Evolutionary conservation across 805 yeast species (phyloP).

Genomic region (Wickerhamomyces sydowiorum): DNA sequence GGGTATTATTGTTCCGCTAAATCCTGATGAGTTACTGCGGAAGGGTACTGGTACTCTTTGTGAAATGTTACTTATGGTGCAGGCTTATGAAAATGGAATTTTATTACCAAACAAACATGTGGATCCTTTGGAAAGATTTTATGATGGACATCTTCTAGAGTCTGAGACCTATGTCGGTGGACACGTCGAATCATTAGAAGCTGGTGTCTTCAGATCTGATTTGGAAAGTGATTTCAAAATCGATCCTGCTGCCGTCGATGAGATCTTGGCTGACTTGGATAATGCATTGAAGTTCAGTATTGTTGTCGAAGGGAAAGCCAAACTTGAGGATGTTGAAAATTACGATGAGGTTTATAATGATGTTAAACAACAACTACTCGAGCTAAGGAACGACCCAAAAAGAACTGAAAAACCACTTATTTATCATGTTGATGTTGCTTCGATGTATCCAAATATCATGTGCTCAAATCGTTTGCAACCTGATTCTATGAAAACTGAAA

Average conservation of each 20-base stretch:
- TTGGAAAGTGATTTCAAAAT: constrained; percentile 67
- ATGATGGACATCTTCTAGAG: constrained; percentile 88
- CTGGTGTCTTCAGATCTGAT: constrained; percentile 95
- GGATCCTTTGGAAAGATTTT: constrained; percentile 92
- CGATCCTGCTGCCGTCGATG: constrained; percentile 80
- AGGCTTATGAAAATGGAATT: constrained; percentile 76
- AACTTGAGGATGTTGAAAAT: constrained; percentile 72
- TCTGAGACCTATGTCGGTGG: constrained; percentile 99
- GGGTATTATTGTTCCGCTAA: constrained; percentile 91
- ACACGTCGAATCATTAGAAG: constrained; percentile 95
- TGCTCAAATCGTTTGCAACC: constrained; percentile 96
- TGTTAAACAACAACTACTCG: constrained; percentile 50
- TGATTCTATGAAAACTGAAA: constrained; percentile 92
- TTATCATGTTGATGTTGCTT: constrained; percentile 97
- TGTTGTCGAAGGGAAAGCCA: constrained; percentile 71
- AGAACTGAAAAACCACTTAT: constrained; percentile 79
- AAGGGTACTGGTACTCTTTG: constrained; percentile 98
- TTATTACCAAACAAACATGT: constrained; percentile 88
- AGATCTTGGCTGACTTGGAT: constrained; percentile 65
- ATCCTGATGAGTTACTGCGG: constrained; percentile 92
- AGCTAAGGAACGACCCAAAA: constrained; percentile 53
- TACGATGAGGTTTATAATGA: constrained; percentile 65
- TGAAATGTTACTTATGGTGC: constrained; percentile 96
- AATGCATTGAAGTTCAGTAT: constrained; percentile 77
- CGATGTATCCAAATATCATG: constrained; percentile 99